Percentiles rank a stretch among this genome's conserved stretches.
phyloP scores from a whole-genome alignment of 2,329 filamentous ascomycete genomes.

The Nemania abortiva region DNA sequence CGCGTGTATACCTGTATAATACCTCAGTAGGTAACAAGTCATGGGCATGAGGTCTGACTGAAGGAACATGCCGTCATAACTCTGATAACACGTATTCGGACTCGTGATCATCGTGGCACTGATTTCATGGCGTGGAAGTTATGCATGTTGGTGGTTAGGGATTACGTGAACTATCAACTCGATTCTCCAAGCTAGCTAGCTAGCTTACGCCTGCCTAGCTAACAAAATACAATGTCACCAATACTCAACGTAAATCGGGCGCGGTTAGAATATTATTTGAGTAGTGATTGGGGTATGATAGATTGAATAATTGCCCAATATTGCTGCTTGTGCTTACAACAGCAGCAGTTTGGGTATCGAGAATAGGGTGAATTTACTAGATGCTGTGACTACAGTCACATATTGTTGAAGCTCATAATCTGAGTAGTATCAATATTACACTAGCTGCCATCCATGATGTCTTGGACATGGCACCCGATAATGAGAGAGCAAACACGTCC shows the following conservation, averaged over 20 bases:
- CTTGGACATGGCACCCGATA: neutral
- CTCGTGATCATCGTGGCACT: no score
- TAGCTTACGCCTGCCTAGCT: neutral
- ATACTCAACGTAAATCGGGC: neutral
- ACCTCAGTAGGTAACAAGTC: no score
- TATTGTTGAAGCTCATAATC: neutral
- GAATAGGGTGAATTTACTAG: neutral
- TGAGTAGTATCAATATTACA: slow-evolving; percentile 13
- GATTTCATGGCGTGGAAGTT: neutral
- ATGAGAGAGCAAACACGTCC: slow-evolving; percentile 7
- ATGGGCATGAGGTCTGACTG: no score
- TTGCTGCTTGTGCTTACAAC: neutral
- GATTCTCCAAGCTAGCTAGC: neutral
- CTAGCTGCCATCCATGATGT: slow-evolving; percentile 11
- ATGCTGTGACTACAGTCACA: neutral
- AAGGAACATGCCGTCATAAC: no score
- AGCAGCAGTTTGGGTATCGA: neutral
- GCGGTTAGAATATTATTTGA: neutral
- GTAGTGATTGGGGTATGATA: neutral
- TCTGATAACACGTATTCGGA: no score
- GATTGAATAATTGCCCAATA: neutral
- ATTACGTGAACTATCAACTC: neutral
- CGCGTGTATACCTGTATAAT: no score
- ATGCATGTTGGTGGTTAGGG: neutral
- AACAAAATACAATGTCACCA: neutral